These are phyloP conservation scores for Scopulariopsis brevicaulis DNA, from an alignment of 2,329 filamentous ascomycete species.

Conservation along the genomic window DNA sequence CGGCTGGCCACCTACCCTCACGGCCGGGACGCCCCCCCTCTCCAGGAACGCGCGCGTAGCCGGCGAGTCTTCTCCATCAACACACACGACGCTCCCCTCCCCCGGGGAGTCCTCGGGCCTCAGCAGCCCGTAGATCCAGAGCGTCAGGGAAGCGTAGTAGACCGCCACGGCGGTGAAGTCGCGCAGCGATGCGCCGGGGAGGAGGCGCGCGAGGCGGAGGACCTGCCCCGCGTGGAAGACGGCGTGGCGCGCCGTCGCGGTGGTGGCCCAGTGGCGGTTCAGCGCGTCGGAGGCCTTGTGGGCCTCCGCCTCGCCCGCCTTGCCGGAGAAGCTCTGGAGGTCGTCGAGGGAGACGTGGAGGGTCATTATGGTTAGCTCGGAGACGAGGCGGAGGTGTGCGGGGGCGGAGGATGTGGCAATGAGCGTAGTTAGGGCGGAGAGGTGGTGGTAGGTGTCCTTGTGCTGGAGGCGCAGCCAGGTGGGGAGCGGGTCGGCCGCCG, in stretches of 20 bases:
- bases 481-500: background rate
- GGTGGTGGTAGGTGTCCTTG: slow-evolving; percentile 17
- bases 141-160: slow-evolving; percentile 54
- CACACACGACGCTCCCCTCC: slow-evolving; percentile 16
- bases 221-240: slow-evolving; percentile 60
- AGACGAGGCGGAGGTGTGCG: background rate
- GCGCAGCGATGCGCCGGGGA: slow-evolving; percentile 41
- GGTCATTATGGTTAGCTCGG: slow-evolving; percentile 45
- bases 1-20: slow-evolving; percentile 16
- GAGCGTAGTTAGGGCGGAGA: slow-evolving; percentile 13
- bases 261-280: slow-evolving; percentile 43
- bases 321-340: slow-evolving; percentile 55
- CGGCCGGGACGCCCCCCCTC: background rate
- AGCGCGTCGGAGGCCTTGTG: slow-evolving; percentile 45
- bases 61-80: slow-evolving; percentile 11
- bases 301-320: slow-evolving; percentile 56
- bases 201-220: slow-evolving; percentile 44
- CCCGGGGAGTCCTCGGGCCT: slow-evolving; percentile 35
- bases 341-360: slow-evolving; percentile 54
- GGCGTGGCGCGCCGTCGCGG: slow-evolving; percentile 42
- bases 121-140: slow-evolving; percentile 66
- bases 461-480: slow-evolving; percentile 18
- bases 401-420: background rate
- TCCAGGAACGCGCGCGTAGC: background rate
- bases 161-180: slow-evolving; percentile 59